Evolutionary conservation across 331 rosid species (phyloP).

Genomic region (Quercus lobata): DNA sequence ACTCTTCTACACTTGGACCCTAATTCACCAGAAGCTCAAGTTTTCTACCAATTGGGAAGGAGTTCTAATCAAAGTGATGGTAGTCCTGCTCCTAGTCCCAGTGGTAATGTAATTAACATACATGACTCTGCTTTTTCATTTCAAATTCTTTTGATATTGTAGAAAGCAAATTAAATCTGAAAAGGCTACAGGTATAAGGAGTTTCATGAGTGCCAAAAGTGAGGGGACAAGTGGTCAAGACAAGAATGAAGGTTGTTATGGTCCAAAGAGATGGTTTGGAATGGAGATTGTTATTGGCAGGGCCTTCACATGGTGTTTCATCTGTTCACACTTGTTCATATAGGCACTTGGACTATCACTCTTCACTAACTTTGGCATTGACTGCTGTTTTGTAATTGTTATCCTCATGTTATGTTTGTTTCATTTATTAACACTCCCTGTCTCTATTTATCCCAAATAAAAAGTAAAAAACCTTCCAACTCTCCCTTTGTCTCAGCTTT

Average conservation of each 20-base stretch:
- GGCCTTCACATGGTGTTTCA: background rate
- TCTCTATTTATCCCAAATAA: no score
- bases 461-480: no score
- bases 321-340: slow-evolving; percentile 3
- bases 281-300: slow-evolving; percentile 9
- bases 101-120: slow-evolving; percentile 22
- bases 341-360: slow-evolving; percentile 6
- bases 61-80: slow-evolving; percentile 14
- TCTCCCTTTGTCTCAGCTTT: no score
- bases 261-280: slow-evolving; percentile 18
- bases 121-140: no score
- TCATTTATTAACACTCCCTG: no score
- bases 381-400: no score
- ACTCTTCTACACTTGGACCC: slow-evolving; percentile 74
- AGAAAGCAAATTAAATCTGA: background rate
- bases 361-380: background rate
- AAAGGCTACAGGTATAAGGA: background rate
- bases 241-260: slow-evolving; percentile 24
- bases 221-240: slow-evolving; percentile 10
- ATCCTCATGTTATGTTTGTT: no score
- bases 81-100: slow-evolving; percentile 34
- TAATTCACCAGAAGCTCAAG: slow-evolving; percentile 61
- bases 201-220: background rate
- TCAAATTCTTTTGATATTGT: background rate
- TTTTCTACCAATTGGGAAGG: slow-evolving; percentile 44